phyloP scores from a whole-genome alignment of 2,329 filamentous ascomycete species.

The Calycina herbarum region DNA sequence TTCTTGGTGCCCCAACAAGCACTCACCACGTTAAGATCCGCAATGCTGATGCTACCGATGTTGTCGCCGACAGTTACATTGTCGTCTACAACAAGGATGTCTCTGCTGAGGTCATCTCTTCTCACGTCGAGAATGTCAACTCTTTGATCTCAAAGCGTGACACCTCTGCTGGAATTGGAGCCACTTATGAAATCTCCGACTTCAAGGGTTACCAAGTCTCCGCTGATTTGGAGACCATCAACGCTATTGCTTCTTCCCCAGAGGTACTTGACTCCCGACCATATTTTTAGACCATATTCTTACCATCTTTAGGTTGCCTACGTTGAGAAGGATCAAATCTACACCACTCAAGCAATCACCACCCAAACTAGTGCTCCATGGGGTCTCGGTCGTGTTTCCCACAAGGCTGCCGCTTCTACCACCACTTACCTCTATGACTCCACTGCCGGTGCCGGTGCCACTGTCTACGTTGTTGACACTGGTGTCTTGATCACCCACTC shows the following conservation, averaged over 20 bases:
- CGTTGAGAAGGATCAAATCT: constrained; percentile 33
- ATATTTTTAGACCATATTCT: background rate
- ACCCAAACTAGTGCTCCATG: constrained; percentile 34
- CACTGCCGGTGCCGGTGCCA: constrained; percentile 37
- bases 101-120: constrained; percentile 48
- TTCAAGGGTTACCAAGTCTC: constrained; percentile 35
- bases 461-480: constrained; percentile 42
- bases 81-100: constrained; percentile 62
- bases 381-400: constrained; percentile 39
- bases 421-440: constrained; percentile 38
- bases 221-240: constrained; percentile 32
- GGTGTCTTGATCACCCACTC: constrained; percentile 38
- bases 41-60: constrained; percentile 49
- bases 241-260: constrained; percentile 32
- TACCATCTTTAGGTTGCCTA: constrained; percentile 31
- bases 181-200: constrained; percentile 28
- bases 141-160: constrained; percentile 57
- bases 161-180: constrained; percentile 35
- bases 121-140: constrained; percentile 51
- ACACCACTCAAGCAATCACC: constrained; percentile 36
- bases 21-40: constrained; percentile 35
- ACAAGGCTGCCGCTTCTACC: constrained; percentile 27
- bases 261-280: constrained; percentile 25
- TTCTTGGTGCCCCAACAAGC: constrained; percentile 33
- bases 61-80: constrained; percentile 60